Evolutionary conservation across 1,284 basidiomycete genomes (phyloP).

Genomic region (Cystobasidiaceae sp.): DNA sequence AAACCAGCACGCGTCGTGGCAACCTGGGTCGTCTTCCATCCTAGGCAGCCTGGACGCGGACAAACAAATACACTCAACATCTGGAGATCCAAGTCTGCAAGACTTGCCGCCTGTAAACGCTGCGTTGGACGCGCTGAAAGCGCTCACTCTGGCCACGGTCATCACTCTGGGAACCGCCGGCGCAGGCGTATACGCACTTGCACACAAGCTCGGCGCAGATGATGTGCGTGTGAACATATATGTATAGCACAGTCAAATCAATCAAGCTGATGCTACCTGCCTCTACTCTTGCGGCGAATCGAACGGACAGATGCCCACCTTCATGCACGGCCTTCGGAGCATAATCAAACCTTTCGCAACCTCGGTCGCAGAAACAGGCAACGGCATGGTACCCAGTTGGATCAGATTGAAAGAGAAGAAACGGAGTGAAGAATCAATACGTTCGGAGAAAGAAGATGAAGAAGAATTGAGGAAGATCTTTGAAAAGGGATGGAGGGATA

Average conservation of each 20-base stretch:
- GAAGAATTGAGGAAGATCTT: not conserved
- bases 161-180: constrained; percentile 9
- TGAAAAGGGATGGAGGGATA: constrained; percentile 4
- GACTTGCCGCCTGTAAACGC: not conserved
- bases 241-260: not conserved
- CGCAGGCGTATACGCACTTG: not conserved
- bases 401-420: not conserved
- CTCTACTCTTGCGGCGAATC: not conserved
- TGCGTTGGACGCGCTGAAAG: constrained; percentile 18
- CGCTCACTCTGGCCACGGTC: constrained; percentile 11
- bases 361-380: not conserved
- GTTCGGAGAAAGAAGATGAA: constrained; percentile 1
- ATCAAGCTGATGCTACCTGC: too few species aligned
- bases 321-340: not conserved
- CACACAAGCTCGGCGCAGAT: constrained; percentile 3
- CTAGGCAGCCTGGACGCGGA: too few species aligned
- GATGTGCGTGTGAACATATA: not conserved
- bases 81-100: not conserved
- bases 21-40: too few species aligned
- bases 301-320: not conserved
- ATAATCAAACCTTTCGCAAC: constrained; percentile 5
- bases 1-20: constrained; percentile 11
- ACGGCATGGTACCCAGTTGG: not conserved
- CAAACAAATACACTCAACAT: not conserved
- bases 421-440: not conserved